Evolutionary conservation across 345 rosid species (phyloP), one percentile per base, ranked within the genome.

Genomic region (Raphanus sativus): DNA sequence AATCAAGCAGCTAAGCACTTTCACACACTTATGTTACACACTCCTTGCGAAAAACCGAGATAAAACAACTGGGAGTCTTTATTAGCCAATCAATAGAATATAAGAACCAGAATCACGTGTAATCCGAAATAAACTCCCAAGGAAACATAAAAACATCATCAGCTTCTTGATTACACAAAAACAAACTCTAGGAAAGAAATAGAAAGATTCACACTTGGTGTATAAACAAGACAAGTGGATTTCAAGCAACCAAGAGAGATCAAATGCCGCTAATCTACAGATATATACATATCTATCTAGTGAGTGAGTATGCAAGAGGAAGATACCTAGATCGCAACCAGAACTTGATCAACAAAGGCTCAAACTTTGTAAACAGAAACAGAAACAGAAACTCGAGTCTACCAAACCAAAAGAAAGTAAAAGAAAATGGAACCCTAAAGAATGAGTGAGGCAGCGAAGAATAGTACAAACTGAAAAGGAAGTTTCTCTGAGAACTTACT

Each of bases 391-490:
- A 65, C 62, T 64, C 56, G 65, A 65, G 40, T 66, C 28, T 24
- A 45, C 24, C 21, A 33, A 56, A 71, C 52, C 12, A 71, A 45
- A 25, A 21, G 50, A 34, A 40, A 26, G 17, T 50, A 56, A 38
- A 5, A 16, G 4, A 15, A 21, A 17, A 8, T 29, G 30, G 65
- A 78, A 38, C 58, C 75, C 74, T 68, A 67, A 26, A 62, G 74
- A 68, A 54, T 28, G 70, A 73, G 78, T 74, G 4, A 74, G 62
- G 66, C 71, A 73, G 71, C 55, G 67, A 70, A 64, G 30, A 77
- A 29, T 33, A 13, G 60, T 40, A 72, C 38, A 4, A 70, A 65
- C 67, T 59, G 73, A 65, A 67, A 73, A 62, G 58, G 60, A 62
- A 36, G 62, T 79, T 36, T 62, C 75, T 73, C 50, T 52, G 17